Evolutionary conservation across 2,329 filamentous ascomycete species (phyloP).

Genomic region (Diaporthe eres): DNA sequence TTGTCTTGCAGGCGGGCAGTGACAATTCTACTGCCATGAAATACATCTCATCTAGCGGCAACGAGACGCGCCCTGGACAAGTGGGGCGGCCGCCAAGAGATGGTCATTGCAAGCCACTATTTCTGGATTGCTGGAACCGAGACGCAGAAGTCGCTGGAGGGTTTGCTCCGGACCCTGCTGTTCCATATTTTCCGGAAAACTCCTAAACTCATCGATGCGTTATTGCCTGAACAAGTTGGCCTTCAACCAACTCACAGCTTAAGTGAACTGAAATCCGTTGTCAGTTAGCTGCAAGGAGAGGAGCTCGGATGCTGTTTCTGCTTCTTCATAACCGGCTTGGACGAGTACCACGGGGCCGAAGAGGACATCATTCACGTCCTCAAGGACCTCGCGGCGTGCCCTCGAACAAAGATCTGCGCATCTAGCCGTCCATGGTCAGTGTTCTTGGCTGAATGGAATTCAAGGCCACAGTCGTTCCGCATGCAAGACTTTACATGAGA

Average conservation of each 20-base stretch:
- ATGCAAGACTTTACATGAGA: background rate
- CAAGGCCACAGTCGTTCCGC: background rate
- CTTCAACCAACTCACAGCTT: background rate
- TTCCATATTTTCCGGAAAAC: background rate
- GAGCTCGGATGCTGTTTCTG: background rate
- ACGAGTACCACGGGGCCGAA: background rate
- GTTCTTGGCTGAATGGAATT: background rate
- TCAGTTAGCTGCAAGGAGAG: background rate
- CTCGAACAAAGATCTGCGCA: background rate
- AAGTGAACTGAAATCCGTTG: background rate
- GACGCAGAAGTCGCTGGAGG: background rate
- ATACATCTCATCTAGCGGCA: background rate
- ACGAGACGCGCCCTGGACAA: background rate
- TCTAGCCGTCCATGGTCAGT: background rate
- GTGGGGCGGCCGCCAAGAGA: background rate
- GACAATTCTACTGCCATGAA: background rate
- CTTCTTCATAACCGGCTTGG: background rate
- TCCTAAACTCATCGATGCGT: background rate
- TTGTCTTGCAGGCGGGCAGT: background rate
- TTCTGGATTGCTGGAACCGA: background rate
- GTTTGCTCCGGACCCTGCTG: background rate
- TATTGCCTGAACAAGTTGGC: background rate
- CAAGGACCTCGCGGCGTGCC: background rate
- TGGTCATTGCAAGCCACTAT: background rate
- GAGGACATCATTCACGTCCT: background rate